Evolutionary conservation across 179 eudicot species (phyloP).

Genomic region (Gypsophila paniculata): DNA sequence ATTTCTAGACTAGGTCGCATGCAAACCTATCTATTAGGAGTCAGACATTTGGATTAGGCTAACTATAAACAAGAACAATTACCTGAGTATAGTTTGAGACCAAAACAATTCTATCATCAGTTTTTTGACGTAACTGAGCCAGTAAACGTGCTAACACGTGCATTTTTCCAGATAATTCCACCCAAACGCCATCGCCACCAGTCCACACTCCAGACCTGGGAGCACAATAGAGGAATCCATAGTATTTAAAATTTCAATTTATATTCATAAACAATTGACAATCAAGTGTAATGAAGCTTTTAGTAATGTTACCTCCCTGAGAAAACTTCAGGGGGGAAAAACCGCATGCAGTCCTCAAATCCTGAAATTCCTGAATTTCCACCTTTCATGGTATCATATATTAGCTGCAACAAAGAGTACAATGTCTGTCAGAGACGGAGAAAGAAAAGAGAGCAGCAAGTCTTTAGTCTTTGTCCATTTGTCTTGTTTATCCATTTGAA

Average conservation of each 20-base stretch:
- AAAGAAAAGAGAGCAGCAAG: not conserved
- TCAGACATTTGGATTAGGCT: not conserved
- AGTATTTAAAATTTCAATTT: not conserved
- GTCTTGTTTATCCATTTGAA: not conserved
- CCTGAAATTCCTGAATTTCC: constrained; percentile 81
- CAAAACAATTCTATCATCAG: constrained; percentile 96
- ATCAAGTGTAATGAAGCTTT: not conserved
- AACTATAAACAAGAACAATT: constrained; percentile 13
- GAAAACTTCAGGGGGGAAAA: constrained; percentile 87
- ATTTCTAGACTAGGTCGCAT: not conserved
- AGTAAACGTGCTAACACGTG: constrained; percentile 87
- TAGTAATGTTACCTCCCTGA: constrained; percentile 67
- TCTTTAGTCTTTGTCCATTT: not conserved
- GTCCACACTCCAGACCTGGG: constrained; percentile 91
- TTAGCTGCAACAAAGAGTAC: constrained; percentile 59
- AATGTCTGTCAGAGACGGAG: constrained; percentile 17
- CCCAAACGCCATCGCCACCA: constrained; percentile 93
- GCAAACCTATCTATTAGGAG: not conserved
- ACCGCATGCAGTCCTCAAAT: constrained; percentile 79
- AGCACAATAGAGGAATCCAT: constrained; percentile 20
- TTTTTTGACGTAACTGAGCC: constrained; percentile 70
- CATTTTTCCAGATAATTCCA: constrained; percentile 98
- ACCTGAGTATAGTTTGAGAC: constrained; percentile 99
- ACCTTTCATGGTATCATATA: constrained; percentile 81
- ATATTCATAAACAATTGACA: not conserved